phyloP scores from a whole-genome alignment of 78 protist species.

The Goniomonas avonlea region DNA sequence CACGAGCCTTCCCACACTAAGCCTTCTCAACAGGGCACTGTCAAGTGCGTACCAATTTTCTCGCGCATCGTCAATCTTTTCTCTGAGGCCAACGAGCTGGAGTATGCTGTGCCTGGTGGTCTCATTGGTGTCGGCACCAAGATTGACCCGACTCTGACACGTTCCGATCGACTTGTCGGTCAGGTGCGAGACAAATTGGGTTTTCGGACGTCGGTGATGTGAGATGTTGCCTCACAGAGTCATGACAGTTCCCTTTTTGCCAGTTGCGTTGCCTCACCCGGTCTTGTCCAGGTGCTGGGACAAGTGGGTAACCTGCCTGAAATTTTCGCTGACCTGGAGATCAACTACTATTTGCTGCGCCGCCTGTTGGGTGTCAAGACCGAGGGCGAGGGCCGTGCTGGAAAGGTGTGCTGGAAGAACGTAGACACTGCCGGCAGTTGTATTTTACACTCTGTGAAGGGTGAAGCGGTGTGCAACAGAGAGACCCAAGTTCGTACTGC shows the following conservation, averaged over 20 bases:
- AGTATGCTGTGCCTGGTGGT: slow-evolving; percentile 96
- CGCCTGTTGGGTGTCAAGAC: slow-evolving; percentile 94
- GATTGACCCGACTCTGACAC: slow-evolving; percentile 96
- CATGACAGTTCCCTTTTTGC: too few relatives aligned
- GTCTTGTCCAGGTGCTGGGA: slow-evolving; percentile 93
- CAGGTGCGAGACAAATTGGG: too few relatives aligned
- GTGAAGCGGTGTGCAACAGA: too few relatives aligned
- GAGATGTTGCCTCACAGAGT: too few relatives aligned
- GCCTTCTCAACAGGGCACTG: too few relatives aligned
- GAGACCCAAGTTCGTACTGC: too few relatives aligned
- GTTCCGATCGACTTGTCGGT: slow-evolving; percentile 97
- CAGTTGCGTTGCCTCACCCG: too few relatives aligned
- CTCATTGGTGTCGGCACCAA: slow-evolving; percentile 98
- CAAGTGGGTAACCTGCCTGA: slow-evolving; percentile 81
- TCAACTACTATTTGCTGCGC: slow-evolving; percentile 73
- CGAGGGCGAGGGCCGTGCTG: slow-evolving; percentile 57
- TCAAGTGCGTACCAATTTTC: slow-evolving; percentile 80
- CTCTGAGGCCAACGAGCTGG: slow-evolving; percentile 62
- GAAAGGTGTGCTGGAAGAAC: neutral
- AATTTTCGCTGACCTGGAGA: slow-evolving; percentile 75
- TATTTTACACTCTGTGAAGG: too few relatives aligned
- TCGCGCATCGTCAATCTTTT: slow-evolving; percentile 77
- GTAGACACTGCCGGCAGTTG: too few relatives aligned
- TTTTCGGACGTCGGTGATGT: too few relatives aligned
- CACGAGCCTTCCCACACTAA: slow-evolving; percentile 10